Conservation (phyloP, 371 early-diverging fungal genomes). For the Actinomortierella ambigua region DNA sequence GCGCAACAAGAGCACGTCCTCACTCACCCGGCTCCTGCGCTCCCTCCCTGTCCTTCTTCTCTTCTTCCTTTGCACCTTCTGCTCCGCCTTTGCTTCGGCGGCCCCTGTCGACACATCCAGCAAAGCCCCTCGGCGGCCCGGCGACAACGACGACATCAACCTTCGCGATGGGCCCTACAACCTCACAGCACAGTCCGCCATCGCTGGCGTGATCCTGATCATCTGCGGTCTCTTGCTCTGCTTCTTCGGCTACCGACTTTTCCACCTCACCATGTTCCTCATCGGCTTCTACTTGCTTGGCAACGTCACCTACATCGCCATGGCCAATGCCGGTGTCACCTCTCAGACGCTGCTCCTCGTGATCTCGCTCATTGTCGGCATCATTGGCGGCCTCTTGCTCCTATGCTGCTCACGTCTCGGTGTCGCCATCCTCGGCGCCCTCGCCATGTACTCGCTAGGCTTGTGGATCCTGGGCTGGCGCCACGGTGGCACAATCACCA, state of each 20-base stretch:
- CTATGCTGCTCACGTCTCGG: conserved; percentile 52
- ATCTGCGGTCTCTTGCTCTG: conserved; percentile 63
- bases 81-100: not conserved
- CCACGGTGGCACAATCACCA: conserved; percentile 57
- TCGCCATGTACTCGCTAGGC: conserved; percentile 59
- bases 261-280: conserved; percentile 61
- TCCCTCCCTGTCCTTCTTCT: not conserved
- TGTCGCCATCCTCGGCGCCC: conserved; percentile 66
- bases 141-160: not conserved
- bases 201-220: conserved; percentile 67
- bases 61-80: too few species aligned
- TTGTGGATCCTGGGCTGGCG: conserved; percentile 68
- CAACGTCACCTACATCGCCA: conserved; percentile 57
- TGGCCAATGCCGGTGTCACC: conserved; percentile 60
- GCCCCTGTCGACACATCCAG: not conserved
- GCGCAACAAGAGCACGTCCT: conserved; percentile 10
- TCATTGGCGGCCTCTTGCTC: conserved; percentile 61
- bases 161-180: conserved; percentile 29
- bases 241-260: conserved; percentile 65
- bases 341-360: conserved; percentile 53
- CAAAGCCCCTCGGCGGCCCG: not conserved
- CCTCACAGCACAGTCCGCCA: conserved; percentile 59
- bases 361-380: conserved; percentile 58
- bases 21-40: not conserved
- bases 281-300: conserved; percentile 64